A percentile compares a stretch with the other conserved stretches of the same genome.
These are phyloP conservation scores for Trichoderma sp. DNA, from an alignment of 2,329 filamentous ascomycete species.

Conservation along the genomic window DNA sequence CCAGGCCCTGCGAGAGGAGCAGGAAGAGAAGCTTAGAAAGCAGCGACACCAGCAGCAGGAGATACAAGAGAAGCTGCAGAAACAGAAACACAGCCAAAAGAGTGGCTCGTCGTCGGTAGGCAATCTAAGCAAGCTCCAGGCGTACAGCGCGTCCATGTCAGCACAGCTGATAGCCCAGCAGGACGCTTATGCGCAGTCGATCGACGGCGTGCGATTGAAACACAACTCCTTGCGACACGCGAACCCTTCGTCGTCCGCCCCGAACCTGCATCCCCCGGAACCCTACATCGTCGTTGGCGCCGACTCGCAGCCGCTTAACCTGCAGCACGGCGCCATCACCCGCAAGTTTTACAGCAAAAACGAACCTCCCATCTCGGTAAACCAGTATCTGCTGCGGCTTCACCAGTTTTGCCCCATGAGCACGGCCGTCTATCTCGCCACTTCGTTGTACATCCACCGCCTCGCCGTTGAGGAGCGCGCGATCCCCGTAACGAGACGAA, in stretches of 20 bases:
- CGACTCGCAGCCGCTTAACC: slow-evolving; percentile 67
- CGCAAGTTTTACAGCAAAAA: slow-evolving; percentile 91
- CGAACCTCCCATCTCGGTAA: slow-evolving; percentile 76
- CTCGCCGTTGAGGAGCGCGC: slow-evolving; percentile 74
- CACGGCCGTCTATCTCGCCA: slow-evolving; percentile 87
- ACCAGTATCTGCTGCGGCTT: slow-evolving; percentile 81
- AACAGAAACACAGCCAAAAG: not conserved
- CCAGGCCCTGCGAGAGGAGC: slow-evolving; percentile 36
- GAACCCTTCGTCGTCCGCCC: slow-evolving; percentile 19
- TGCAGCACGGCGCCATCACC: slow-evolving; percentile 82
- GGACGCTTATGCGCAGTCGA: slow-evolving; percentile 27
- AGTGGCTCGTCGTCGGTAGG: slow-evolving; percentile 17
- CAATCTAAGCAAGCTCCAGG: slow-evolving; percentile 24
- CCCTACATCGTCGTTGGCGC: slow-evolving; percentile 64
- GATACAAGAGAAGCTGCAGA: not conserved
- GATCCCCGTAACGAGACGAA: slow-evolving; percentile 77
- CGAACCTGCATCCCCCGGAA: slow-evolving; percentile 31
- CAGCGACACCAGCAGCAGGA: slow-evolving; percentile 15
- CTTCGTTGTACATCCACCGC: slow-evolving; percentile 81
- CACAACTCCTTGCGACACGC: slow-evolving; percentile 31
- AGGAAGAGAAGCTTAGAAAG: slow-evolving; percentile 26
- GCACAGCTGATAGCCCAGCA: slow-evolving; percentile 30
- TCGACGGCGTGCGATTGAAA: slow-evolving; percentile 56
- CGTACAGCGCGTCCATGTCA: slow-evolving; percentile 30
- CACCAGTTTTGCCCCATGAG: slow-evolving; percentile 93